phyloP scores from a whole-genome alignment of 1,284 basidiomycete genomes.

The Pterula multifida region DNA sequence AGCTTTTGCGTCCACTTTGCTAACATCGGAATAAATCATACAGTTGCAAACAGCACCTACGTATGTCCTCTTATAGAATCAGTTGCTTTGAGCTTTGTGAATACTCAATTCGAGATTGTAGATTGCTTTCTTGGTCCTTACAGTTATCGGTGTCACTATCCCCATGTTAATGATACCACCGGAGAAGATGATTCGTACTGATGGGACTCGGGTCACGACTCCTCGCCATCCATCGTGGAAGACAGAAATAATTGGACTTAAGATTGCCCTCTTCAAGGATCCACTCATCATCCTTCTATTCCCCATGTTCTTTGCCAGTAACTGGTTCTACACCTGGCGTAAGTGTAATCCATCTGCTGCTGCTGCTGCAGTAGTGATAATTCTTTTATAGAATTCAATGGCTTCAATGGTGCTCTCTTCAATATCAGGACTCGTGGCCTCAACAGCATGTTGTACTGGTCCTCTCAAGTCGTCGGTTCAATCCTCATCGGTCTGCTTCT shows the following conservation, averaged over 20 bases:
- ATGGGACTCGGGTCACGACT: constrained; percentile 55
- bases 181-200: constrained; percentile 52
- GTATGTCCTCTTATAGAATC: constrained; percentile 25
- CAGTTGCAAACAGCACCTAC: constrained; percentile 51
- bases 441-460: constrained; percentile 62
- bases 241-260: constrained; percentile 38
- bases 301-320: constrained; percentile 62
- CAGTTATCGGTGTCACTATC: constrained; percentile 49
- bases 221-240: constrained; percentile 62
- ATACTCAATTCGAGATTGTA: constrained; percentile 17
- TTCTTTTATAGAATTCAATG: constrained; percentile 42
- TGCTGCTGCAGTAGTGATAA: background rate
- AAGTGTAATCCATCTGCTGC: constrained; percentile 14
- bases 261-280: constrained; percentile 39
- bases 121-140: constrained; percentile 67
- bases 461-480: constrained; percentile 54
- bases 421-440: constrained; percentile 54
- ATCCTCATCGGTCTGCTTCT: constrained; percentile 51
- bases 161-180: constrained; percentile 62
- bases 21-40: constrained; percentile 9
- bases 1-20: constrained; percentile 3
- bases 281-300: constrained; percentile 48
- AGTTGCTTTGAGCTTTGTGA: constrained; percentile 2
- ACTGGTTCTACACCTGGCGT: constrained; percentile 75
- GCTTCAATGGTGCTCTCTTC: constrained; percentile 52